phyloP scores from a whole-genome alignment of 2,329 filamentous ascomycete species.

The Colletotrichum lindemuthianum region DNA sequence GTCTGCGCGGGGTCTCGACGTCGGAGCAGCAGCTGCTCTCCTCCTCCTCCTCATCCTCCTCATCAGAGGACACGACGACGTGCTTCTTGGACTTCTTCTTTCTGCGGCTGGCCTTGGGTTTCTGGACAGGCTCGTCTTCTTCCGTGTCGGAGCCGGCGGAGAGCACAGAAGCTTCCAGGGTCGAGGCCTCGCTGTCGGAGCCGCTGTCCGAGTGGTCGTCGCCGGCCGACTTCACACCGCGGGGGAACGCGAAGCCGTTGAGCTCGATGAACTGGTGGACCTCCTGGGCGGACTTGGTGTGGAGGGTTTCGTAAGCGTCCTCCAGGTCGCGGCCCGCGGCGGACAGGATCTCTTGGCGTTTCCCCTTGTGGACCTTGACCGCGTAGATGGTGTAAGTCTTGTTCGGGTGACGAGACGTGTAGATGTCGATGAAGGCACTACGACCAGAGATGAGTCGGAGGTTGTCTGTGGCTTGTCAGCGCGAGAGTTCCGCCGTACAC shows the following conservation, averaged over 20 bases:
- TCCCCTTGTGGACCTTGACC: slow-evolving; percentile 80
- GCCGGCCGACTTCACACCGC: slow-evolving; percentile 21
- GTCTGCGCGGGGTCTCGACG: slow-evolving; percentile 39
- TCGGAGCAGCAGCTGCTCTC: slow-evolving; percentile 9
- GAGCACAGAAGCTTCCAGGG: slow-evolving; percentile 20
- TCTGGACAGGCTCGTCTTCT: slow-evolving; percentile 7
- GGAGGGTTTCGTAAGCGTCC: slow-evolving; percentile 49
- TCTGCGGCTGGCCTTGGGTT: slow-evolving; percentile 18
- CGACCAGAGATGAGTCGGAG: slow-evolving; percentile 28
- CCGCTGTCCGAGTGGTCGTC: slow-evolving; percentile 14
- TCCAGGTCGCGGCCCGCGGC: slow-evolving; percentile 43
- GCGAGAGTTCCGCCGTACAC: too few species aligned
- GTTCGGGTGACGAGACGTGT: slow-evolving; percentile 27
- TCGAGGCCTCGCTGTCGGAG: slow-evolving; percentile 29
- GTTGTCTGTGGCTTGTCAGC: slow-evolving; percentile 12
- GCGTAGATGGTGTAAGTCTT: slow-evolving; percentile 68
- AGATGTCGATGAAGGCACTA: slow-evolving; percentile 28
- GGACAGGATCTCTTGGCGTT: slow-evolving; percentile 63
- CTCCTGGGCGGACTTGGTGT: slow-evolving; percentile 51
- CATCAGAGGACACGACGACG: slow-evolving; percentile 6
- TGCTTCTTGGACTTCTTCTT: slow-evolving; percentile 21
- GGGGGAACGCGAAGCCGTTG: slow-evolving; percentile 46
- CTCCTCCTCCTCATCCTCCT: too few species aligned
- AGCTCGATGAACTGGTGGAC: slow-evolving; percentile 42
- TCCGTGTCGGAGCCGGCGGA: slow-evolving; percentile 28